Evolutionary conservation across 768 basidiomycete species (phyloP).

Genomic region (Lyophyllum shimeji): DNA sequence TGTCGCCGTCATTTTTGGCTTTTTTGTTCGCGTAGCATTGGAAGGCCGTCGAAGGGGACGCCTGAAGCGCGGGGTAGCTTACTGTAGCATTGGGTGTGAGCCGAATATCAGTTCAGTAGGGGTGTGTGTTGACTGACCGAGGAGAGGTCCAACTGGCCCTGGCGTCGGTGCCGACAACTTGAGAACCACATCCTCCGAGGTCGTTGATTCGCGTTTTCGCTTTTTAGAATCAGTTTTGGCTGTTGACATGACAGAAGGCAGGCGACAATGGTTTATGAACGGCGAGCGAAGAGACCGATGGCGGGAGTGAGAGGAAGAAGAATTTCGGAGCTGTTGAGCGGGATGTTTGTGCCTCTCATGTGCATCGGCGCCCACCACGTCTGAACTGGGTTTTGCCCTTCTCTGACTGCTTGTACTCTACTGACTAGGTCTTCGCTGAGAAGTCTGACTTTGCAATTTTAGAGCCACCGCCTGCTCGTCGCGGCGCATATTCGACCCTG

Average conservation of each 20-base stretch:
- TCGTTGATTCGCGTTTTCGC: constrained; percentile 19
- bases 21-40: constrained; percentile 52
- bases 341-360: constrained; percentile 16
- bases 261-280: background rate
- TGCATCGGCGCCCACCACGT: constrained; percentile 10
- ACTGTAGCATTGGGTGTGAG: constrained; percentile 31
- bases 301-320: constrained; percentile 11
- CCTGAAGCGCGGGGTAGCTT: constrained; percentile 64
- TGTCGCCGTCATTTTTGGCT: constrained; percentile 23
- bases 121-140: constrained; percentile 27
- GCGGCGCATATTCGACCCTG: background rate
- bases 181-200: constrained; percentile 24
- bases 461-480: background rate
- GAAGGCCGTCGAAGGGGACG: constrained; percentile 60
- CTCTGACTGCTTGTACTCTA: constrained; percentile 2
- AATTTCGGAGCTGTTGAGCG: constrained; percentile 11
- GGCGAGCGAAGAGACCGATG: constrained; percentile 9
- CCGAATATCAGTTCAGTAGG: background rate
- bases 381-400: constrained; percentile 1
- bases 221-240: constrained; percentile 41
- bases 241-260: constrained; percentile 28
- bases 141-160: constrained; percentile 34
- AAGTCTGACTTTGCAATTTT: constrained; percentile 9
- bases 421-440: constrained; percentile 4
- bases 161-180: constrained; percentile 28